Conservation (phyloP, 2,329 filamentous ascomycete species). For the Arthrobotrys sinensis region DNA sequence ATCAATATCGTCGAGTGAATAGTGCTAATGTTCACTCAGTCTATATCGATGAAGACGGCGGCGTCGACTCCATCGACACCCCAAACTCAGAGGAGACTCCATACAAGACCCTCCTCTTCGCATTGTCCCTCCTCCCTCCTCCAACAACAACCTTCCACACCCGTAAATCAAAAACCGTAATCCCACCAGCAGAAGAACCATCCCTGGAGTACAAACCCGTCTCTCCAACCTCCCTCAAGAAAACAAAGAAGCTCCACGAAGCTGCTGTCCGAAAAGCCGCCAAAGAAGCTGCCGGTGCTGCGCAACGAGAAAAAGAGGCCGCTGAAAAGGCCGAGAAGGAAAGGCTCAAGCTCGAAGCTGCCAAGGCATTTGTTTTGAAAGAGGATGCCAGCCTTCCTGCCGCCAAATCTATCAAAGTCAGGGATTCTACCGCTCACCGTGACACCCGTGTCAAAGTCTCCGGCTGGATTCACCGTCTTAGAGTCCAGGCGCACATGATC, state of each 20-base stretch:
- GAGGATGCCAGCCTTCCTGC: slow-evolving; percentile 80
- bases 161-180: slow-evolving; percentile 63
- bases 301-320: slow-evolving; percentile 82
- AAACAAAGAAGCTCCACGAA: slow-evolving; percentile 75
- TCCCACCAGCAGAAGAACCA: slow-evolving; percentile 72
- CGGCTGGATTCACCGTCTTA: slow-evolving; percentile 85
- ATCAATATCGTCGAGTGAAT: not conserved
- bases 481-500: slow-evolving; percentile 85
- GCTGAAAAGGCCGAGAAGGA: slow-evolving; percentile 82
- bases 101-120: slow-evolving; percentile 85
- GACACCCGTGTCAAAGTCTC: slow-evolving; percentile 84
- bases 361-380: slow-evolving; percentile 80
- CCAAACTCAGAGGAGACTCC: slow-evolving; percentile 80
- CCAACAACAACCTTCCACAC: slow-evolving; percentile 62
- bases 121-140: slow-evolving; percentile 74
- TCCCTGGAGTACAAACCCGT: slow-evolving; percentile 76
- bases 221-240: slow-evolving; percentile 80
- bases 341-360: slow-evolving; percentile 82
- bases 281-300: slow-evolving; percentile 84
- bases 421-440: slow-evolving; percentile 74
- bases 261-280: slow-evolving; percentile 75
- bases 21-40: slow-evolving; percentile 66
- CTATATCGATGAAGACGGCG: slow-evolving; percentile 86
- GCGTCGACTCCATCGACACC: slow-evolving; percentile 78
- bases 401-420: slow-evolving; percentile 78